phyloP scores from a whole-genome alignment of 352 stramenopile species.

The Phytophthora sansomeana region DNA sequence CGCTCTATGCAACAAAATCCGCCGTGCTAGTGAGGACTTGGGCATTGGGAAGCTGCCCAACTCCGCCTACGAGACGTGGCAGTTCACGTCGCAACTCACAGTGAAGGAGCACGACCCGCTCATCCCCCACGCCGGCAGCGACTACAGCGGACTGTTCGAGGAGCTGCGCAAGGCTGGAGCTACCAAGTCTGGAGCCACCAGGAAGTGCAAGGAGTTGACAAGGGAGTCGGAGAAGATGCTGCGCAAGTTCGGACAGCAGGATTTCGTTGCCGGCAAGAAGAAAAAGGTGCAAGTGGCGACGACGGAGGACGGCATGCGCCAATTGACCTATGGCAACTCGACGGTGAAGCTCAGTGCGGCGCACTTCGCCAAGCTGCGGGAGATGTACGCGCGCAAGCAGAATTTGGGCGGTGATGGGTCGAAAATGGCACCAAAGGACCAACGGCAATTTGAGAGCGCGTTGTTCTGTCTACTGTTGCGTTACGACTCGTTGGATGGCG shows the following conservation, averaged over 20 bases:
- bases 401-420: conserved; percentile 22
- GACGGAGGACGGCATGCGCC: conserved; percentile 46
- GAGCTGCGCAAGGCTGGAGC: conserved; percentile 80
- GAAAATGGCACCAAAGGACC: conserved; percentile 29
- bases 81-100: conserved; percentile 81
- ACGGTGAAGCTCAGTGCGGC: conserved; percentile 82
- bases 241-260: conserved; percentile 58
- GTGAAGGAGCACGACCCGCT: conserved; percentile 77
- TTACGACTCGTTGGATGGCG: conserved; percentile 94
- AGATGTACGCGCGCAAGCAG: conserved; percentile 75
- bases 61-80: conserved; percentile 87
- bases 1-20: conserved; percentile 75
- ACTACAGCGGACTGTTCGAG: conserved; percentile 77
- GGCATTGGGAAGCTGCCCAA: conserved; percentile 83
- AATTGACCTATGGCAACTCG: conserved; percentile 71
- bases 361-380: conserved; percentile 90
- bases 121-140: conserved; percentile 71
- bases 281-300: conserved; percentile 52
- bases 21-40: conserved; percentile 69
- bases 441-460: conserved; percentile 67
- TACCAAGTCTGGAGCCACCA: conserved; percentile 63
- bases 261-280: conserved; percentile 52
- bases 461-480: conserved; percentile 91
- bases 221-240: conserved; percentile 61
- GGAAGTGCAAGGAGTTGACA: conserved; percentile 70